Base-by-base conservation (phyloP, 1,284 basidiomycete species). In the Ustilago cynodontis region DNA sequence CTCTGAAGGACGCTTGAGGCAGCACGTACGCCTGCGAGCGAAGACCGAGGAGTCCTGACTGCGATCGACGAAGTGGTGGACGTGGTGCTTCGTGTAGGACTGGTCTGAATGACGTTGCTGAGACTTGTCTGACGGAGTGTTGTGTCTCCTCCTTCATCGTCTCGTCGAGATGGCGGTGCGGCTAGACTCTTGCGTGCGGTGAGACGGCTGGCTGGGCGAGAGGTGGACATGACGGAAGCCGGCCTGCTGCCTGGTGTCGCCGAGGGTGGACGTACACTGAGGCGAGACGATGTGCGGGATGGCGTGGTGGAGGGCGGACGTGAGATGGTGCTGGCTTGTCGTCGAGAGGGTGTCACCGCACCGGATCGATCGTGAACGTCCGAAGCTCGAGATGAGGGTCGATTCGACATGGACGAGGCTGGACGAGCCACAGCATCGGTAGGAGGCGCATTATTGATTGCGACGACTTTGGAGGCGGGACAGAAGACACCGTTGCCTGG, bases 401-500 rank as follows among this genome's bases (percentile, higher is more conserved):
- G 53, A n/a, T 68, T 69, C 13, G 83, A 83, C 61, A 84, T 60
- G 45, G 84, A 76, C 14, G 82, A 83, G 33, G 79, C 79, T 4
- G 84, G 84, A 11, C 84, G 77, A 5, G 82, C 78, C 2, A 81
- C 81, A 5, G 83, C 83, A 57, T 82, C 82, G 31, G 70, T 79
- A 0, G 78, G 78, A 20, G 81, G 73, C 9, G 56, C 53, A 11
- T 71, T 57, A 37, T 66, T 72, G 57, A 83, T 57, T 18, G 69
- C 70, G 4, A 78, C 65, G 26, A 98, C 90, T 85, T 97, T 97
- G 53, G 90, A 88, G 0, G 90, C 89, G 8, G 92, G 91, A 33
- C 95, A 92, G 85, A 98, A 99, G 50, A 99, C 93, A 39, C 96
- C 96, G 79, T 94, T 95, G 59, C 90, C 90, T 0, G 92, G 91